Evolutionary conservation across 495 filamentous ascomycete species (phyloP), one percentile per base, ranked within the genome.

Genomic region (Staphylotrichum longicolle): DNA sequence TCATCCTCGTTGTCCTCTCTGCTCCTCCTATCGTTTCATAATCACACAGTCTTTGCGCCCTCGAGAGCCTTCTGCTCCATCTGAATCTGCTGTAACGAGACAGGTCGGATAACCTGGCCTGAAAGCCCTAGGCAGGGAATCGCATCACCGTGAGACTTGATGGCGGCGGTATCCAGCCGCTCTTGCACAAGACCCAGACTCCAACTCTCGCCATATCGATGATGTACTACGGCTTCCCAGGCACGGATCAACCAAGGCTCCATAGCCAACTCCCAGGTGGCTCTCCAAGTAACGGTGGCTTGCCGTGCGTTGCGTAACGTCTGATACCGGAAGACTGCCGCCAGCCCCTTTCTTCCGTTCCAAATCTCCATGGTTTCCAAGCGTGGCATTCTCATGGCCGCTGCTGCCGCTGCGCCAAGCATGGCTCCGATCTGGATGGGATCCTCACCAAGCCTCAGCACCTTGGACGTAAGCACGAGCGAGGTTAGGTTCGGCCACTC

Each of bases 151-250:
- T 70, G 68, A 66, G 66, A 67, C 66, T 75, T 66, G 63, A 71
- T 60, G 62, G 44, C 61, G 68, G 57, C 64, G 57, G 48, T 52
- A 63, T 66, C 62, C 58, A 74, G 62, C 60, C n/a, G 57, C 58
- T 74, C 68, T 58, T 71, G 35, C 42, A 70, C 63, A 9, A 49
- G 27, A 63, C 49, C 55, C 51, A 64, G 52, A 20, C 54, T 63
- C 63, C 66, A 51, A 48, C 63, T 27, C 20, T 27, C 57, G 20
- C 12, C 45, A 46, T 67, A 11, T 27, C 20, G 20, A 53, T 69
- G 59, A 60, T 68, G 67, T 67, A 65, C 61, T 52, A 76, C 70
- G 54, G 64, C 63, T 65, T 74, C 69, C 75, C 75, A 78, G 67
- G 69, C 66, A 65, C 70, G 48, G 63, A 54, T 58, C 41, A 58